Evolutionary conservation across 1,139 yeast species (phyloP), one percentile per base, ranked within the genome.

Genomic region (Protomyces pachydermus): DNA sequence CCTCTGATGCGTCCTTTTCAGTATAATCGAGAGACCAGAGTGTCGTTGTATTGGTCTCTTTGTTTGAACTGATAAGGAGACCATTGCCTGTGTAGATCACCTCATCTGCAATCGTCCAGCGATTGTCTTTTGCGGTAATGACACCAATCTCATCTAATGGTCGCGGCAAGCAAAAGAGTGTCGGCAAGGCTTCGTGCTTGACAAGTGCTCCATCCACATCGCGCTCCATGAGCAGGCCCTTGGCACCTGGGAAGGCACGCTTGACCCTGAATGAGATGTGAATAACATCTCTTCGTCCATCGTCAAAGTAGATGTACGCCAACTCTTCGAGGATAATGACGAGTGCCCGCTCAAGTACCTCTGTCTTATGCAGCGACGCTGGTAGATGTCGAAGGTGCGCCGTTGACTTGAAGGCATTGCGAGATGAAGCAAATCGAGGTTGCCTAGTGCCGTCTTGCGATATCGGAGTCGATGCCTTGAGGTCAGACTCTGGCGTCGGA

Each of bases 71-170:
- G 14, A 56, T 60, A 38, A 66, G 34, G 56, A 55, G 53, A 67
- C 70, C 55, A 8, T 60, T 58, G 0, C 71, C 72, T 54, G 75
- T 71, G 54, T 69, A 70, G 4, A 74, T 58, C 52, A 88, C 72
- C 62, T 80, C 81, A 71, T 88, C 95, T 54, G 78, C 76, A 1
- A 81, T 75, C 0, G 86, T 79, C 12, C 89, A 85, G 0, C 51
- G 51, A 6, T 56, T 93, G 84, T 35, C 65, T 0, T 91, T 84
- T 0, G 93, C 83, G 0, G 85, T 82, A 2, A 88, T 82, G 4
- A 82, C 76, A 1, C 91, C 86, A 60, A 86, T 77, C 25, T 88
- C 91, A 3, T 83, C 83, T 56, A 86, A 76, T 0, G 95, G 91
- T 70, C 87, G 91, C 0, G 82, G 80, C 68, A 88, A 74, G 0